A percentile compares a stretch with the other conserved stretches of the same genome.
Evolutionary conservation across 169 alveolate genomes (phyloP).

Genomic region (Blepharisma undulans): DNA sequence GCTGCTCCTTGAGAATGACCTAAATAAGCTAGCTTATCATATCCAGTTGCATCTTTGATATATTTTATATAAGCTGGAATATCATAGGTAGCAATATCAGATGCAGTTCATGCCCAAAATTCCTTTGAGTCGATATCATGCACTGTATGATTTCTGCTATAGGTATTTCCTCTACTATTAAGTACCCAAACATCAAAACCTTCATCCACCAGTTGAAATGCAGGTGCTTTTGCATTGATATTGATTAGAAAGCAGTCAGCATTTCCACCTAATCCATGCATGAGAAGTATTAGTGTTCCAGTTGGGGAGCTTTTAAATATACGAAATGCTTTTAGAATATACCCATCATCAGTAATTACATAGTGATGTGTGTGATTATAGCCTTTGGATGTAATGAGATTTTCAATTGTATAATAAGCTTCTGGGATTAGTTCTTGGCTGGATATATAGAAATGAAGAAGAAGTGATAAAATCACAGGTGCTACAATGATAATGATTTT

Average conservation of each 20-base stretch:
- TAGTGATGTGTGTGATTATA: conserved; percentile 54
- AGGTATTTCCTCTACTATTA: conserved; percentile 73
- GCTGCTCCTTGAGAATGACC: conserved; percentile 83
- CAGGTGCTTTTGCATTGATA: conserved; percentile 44
- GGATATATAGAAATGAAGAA: not conserved
- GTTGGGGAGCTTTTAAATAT: conserved; percentile 56
- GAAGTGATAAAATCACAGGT: not conserved
- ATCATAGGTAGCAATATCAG: conserved; percentile 60
- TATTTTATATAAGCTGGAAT: conserved; percentile 53
- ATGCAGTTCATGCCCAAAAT: conserved; percentile 50
- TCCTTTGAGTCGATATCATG: conserved; percentile 45
- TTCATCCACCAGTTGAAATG: conserved; percentile 58
- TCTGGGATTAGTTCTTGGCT: not conserved
- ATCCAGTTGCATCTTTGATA: conserved; percentile 43
- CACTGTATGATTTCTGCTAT: conserved; percentile 56
- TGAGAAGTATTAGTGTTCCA: conserved; percentile 49
- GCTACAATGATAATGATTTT: not conserved
- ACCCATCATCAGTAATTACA: conserved; percentile 71
- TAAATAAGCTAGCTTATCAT: conserved; percentile 58
- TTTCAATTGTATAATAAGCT: not conserved
- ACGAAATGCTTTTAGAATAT: conserved; percentile 63
- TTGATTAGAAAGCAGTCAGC: conserved; percentile 70
- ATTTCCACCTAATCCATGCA: conserved; percentile 65
- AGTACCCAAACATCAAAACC: conserved; percentile 80
- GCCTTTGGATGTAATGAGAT: not conserved